Evolutionary conservation across 495 filamentous ascomycete species (phyloP), one percentile per base, ranked within the genome.

Genomic region (Neurospora sp.): DNA sequence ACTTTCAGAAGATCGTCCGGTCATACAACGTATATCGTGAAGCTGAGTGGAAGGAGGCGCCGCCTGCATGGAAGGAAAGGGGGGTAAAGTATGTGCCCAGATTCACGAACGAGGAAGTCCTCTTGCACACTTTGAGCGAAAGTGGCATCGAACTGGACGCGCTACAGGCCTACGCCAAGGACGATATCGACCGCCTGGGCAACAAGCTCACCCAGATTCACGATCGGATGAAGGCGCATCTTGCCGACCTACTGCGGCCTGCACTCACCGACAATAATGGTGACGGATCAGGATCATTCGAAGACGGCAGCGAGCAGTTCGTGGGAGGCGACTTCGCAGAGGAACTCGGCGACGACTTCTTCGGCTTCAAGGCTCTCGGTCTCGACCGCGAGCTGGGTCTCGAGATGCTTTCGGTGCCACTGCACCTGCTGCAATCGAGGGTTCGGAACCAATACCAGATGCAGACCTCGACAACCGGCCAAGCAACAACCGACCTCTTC

Each of bases 301-400:
- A 94, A 74, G 96, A 99, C 78, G 95, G 95, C 73, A 97, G 94
- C 78, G 96, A 99, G 76, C 95, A 98, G 81, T 99, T 99, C 77
- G 89, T 98, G 71, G 93, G 92, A 44, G 96, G 96, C 70, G 95
- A 98, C 79, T 99, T 98, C 80, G 96, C 96, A 2, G 96, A 97
- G 83, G 96, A 98, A 77, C 91, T 98, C 39, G 95, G 93, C 74
- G 96, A 98, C 82, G 96, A 99, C 83, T 99, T 97, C 87, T 98
- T 99, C 76, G 96, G 96, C 11, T 98, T 99, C 88, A 95, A 95
- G 80, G 95, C 97, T 75, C 87, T 98, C 41, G 96, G 96, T 20
- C 86, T 99, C 39, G 95, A 97, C 78, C 90, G 88, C 73, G 96
- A 99, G 79, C 90, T 98, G 79, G 93, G 94, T 16, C 86, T 95